These are phyloP conservation scores for Penicillium sp. DNA, from an alignment of 2,329 filamentous ascomycete species.

Conservation along the genomic window DNA sequence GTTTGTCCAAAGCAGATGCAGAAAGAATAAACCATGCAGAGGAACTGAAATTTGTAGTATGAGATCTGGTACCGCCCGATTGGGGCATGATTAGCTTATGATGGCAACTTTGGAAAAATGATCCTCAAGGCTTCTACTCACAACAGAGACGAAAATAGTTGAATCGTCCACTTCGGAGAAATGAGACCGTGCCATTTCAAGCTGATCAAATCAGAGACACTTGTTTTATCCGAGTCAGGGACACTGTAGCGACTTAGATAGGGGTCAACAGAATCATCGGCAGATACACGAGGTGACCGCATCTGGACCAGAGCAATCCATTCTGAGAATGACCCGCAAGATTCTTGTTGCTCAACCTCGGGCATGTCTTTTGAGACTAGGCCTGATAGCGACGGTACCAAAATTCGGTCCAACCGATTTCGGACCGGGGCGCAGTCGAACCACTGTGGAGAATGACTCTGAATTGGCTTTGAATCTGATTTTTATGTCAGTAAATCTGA, in stretches of 20 bases:
- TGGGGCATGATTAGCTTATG: slow-evolving; percentile 15
- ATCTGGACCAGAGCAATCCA: slow-evolving; percentile 62
- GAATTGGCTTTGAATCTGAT: slow-evolving; percentile 36
- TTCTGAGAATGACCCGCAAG: slow-evolving; percentile 57
- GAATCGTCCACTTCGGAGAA: slow-evolving; percentile 39
- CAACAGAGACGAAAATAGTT: slow-evolving; percentile 37
- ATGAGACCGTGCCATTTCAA: slow-evolving; percentile 48
- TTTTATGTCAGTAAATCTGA: background rate
- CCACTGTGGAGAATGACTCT: slow-evolving; percentile 39
- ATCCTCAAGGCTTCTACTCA: slow-evolving; percentile 27
- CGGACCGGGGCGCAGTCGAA: slow-evolving; percentile 29
- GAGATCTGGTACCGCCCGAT: slow-evolving; percentile 16
- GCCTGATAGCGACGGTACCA: slow-evolving; percentile 35
- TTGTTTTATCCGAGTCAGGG: slow-evolving; percentile 30
- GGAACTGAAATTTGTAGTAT: slow-evolving; percentile 4
- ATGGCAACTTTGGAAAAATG: background rate
- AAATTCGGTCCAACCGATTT: slow-evolving; percentile 26
- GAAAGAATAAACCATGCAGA: slow-evolving; percentile 38
- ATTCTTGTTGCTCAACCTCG: slow-evolving; percentile 59
- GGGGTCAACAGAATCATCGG: slow-evolving; percentile 41
- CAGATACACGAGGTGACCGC: slow-evolving; percentile 39
- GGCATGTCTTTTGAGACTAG: slow-evolving; percentile 29
- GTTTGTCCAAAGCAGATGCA: slow-evolving; percentile 33
- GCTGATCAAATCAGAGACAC: slow-evolving; percentile 31
- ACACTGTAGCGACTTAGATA: slow-evolving; percentile 47